These are phyloP conservation scores for Myriangium duriaei DNA, from an alignment of 2,329 filamentous ascomycete species.

Conservation along the genomic window DNA sequence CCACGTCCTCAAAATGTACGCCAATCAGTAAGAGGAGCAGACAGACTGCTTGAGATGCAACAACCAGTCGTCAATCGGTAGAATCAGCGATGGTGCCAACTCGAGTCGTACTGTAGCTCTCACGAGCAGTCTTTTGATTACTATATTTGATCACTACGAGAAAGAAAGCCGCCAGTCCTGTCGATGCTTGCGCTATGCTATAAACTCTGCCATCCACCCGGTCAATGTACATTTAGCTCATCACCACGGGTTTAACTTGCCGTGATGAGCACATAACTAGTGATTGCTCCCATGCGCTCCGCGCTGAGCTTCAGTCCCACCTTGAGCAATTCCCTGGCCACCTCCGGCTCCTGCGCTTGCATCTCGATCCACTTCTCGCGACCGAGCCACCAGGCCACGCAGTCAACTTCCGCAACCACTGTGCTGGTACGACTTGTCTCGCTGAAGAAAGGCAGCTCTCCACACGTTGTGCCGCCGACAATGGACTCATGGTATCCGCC, in stretches of 20 bases:
- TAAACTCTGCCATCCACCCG: too few species aligned
- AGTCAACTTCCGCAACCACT: constrained; percentile 69
- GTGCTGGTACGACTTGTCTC: constrained; percentile 80
- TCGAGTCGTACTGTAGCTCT: too few species aligned
- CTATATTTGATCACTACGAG: too few species aligned
- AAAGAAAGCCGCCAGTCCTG: too few species aligned
- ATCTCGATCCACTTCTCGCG: constrained; percentile 57
- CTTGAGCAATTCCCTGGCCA: constrained; percentile 71
- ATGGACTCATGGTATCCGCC: constrained; percentile 84
- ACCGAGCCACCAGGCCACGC: constrained; percentile 71
- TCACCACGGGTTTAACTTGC: constrained; percentile 23
- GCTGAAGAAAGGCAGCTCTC: constrained; percentile 91
- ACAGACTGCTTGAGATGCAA: too few species aligned
- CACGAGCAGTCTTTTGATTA: too few species aligned
- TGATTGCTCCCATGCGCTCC: constrained; percentile 72
- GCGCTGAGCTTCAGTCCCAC: constrained; percentile 88
- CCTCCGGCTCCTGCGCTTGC: constrained; percentile 59
- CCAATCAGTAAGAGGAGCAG: too few species aligned
- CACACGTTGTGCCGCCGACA: constrained; percentile 85
- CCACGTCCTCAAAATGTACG: too few species aligned
- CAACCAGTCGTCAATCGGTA: too few species aligned
- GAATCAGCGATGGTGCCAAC: too few species aligned
- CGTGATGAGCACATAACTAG: constrained; percentile 32
- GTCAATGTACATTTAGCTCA: too few species aligned
- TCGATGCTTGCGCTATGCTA: too few species aligned